Base-by-base conservation (phyloP, 192 early-diverging fungal genomes). In the Backusella westeae region DNA sequence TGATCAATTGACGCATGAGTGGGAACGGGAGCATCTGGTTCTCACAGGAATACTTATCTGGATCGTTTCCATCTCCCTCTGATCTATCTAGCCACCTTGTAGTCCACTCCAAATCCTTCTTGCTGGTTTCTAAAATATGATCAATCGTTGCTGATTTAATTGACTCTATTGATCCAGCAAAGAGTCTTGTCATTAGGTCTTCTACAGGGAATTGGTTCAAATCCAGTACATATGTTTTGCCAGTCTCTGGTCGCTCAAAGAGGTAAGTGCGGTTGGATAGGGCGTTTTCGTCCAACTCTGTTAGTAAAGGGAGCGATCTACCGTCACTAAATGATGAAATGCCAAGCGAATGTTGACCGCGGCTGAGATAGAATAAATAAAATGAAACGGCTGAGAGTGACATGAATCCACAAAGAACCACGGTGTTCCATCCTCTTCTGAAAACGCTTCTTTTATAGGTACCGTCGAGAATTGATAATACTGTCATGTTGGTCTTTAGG, bases 11-110 rank as follows among this genome's bases (percentile, higher is more conserved):
- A 7, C 71, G 71, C 19, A 72, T 36, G 3, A 78, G 49, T 4
- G 77, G 77, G 17, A 63, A 78, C 19, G 77, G 77, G 9, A 78
- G n/a, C 14, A 42, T 29, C 4, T 66, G 65, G 12, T 73, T 36
- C 32, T 73, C 34, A 52, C 77, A 78, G n/a, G 44, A 4, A 39
- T 66, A 72, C n/a, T 32, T 35, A 15, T 63, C 56, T 29, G 38
- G 10, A 23, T 32, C 14, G 7, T 72, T 63, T 10, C 6, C 49
- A 10, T 3, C 23, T 12, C n/a, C n/a, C 6, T 17, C 36, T 34
- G 49, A 35, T 34, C 38, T 12, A 35, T 63, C 56, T 32, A 74
- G 3, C 72, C 72, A 74, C 21, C 8, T 34, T 19, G 12, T 38
- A 36, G 68, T 69, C 72, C 72, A 74, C 17, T 21, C 21, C 14